Evolutionary conservation across 768 basidiomycete genomes (phyloP).

Genomic region (Boletus edulis): DNA sequence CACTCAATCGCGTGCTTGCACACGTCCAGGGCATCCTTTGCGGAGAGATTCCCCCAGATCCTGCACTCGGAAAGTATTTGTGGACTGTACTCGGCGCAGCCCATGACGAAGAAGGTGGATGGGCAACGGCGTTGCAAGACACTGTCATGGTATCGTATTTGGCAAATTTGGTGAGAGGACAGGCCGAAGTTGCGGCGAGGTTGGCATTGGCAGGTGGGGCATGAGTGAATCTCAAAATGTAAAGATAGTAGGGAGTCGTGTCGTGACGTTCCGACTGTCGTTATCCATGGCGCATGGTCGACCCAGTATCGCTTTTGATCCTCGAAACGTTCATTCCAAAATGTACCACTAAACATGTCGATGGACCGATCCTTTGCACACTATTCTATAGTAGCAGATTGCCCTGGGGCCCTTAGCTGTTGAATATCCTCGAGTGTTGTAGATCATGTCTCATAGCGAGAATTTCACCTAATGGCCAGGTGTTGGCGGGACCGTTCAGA

Average conservation of each 20-base stretch:
- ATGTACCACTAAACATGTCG: too few relatives aligned
- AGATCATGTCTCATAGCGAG: constrained; percentile 87
- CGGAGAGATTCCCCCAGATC: constrained; percentile 77
- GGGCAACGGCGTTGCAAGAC: constrained; percentile 82
- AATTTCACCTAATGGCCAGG: constrained; percentile 96
- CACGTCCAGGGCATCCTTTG: constrained; percentile 82
- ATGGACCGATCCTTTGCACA: too few relatives aligned
- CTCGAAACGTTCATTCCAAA: too few relatives aligned
- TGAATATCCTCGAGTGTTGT: constrained; percentile 96
- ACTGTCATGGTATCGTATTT: constrained; percentile 94
- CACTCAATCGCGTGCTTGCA: constrained; percentile 81
- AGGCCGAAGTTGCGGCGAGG: constrained; percentile 89
- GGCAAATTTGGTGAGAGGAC: constrained; percentile 88
- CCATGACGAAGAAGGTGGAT: constrained; percentile 69
- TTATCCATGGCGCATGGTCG: too few relatives aligned
- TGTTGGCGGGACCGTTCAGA: constrained; percentile 73
- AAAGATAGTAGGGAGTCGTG: not conserved
- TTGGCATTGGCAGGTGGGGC: constrained; percentile 64
- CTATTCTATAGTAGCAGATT: too few relatives aligned
- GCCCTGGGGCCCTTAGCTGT: constrained; percentile 43
- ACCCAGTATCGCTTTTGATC: too few relatives aligned
- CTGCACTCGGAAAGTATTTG: constrained; percentile 85
- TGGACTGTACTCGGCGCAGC: constrained; percentile 82
- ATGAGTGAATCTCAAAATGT: constrained; percentile 16
- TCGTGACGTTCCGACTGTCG: too few relatives aligned